A percentile compares a stretch with the other conserved stretches of the same genome.
Conservation (phyloP, 352 stramenopile genomes). For the Globisporangium carolinianum region DNA sequence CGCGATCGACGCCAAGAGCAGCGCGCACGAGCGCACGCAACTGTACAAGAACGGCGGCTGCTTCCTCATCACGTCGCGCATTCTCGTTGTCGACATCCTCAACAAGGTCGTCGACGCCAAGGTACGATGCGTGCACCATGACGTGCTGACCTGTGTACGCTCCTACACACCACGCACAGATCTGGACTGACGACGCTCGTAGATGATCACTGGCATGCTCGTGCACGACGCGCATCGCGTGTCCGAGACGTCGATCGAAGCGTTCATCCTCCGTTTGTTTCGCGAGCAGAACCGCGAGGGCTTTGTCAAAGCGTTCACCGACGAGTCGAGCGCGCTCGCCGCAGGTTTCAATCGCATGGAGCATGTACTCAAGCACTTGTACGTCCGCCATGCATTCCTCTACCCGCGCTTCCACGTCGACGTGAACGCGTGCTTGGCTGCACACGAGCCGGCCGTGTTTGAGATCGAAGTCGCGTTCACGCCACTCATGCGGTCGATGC, state of each 20-base stretch:
- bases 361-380: constrained; percentile 92
- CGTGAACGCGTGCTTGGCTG: constrained; percentile 84
- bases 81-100: constrained; percentile 97
- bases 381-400: constrained; percentile 89
- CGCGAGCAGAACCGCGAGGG: constrained; percentile 81
- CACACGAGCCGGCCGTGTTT: constrained; percentile 85
- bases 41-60: constrained; percentile 92
- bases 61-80: constrained; percentile 93
- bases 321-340: constrained; percentile 88
- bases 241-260: constrained; percentile 92
- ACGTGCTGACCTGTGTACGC: not conserved
- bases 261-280: constrained; percentile 96
- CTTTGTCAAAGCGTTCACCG: constrained; percentile 97
- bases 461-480: constrained; percentile 93
- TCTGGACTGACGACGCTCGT: not conserved
- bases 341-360: constrained; percentile 94
- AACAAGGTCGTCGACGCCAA: constrained; percentile 66
- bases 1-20: constrained; percentile 64
- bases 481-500: constrained; percentile 90
- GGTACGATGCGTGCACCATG: constrained; percentile 3
- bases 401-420: constrained; percentile 95
- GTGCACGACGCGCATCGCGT: constrained; percentile 92
- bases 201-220: constrained; percentile 89
- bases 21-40: constrained; percentile 55
- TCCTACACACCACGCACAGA: not conserved